Evolutionary conservation across 371 early-diverging fungal species (phyloP), one percentile per base, ranked within the genome.

Genomic region (Mucor indicus): DNA sequence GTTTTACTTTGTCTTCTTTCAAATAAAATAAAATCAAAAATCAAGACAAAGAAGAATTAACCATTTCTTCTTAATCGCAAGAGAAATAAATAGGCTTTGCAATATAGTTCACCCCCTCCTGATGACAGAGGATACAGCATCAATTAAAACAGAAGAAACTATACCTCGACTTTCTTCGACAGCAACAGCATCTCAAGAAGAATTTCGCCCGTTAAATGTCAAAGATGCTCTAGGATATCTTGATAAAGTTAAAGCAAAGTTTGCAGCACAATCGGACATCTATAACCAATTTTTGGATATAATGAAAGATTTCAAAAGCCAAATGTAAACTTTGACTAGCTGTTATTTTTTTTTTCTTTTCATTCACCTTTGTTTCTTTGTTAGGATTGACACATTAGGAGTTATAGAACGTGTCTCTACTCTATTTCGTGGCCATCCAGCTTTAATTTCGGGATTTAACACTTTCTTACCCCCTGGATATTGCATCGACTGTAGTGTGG

Each of bases 261-360:
- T 98, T 67, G 65, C 80, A 24, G 84, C 93, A 53, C 83, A 91
- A 32, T 91, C 96, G 6, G 92, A 91, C 46, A 91, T 97, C 3
- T 99, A 99, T 72, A 96, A 93, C 56, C 83, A 85, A 42, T 99
- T 99, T 68, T 59, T 99, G 60, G 98, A 98, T 59, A 96, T 98
- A 25, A 99, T 99, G 99, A 96, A 96, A 75, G 99, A 99, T 57
- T 99, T 98, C 65, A 99, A 99, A 70, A 87, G 92, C 49, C 93
- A 96, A 61, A 82, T 79, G 89, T 89, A 75, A 73, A 59, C 31
- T 19, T 21, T 41, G 17, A 15, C 4, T 33, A 11, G 1, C 3
- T n/a, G 19, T 17, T n/a, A n/a, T 22, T 39, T 2, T 39, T 22
- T 22, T 20, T 12, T 22, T 17, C 23, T 21, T 13, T 13, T 21